Base-by-base conservation (phyloP, 2,329 filamentous ascomycete genomes). In the Herpomyces periplanetae region DNA sequence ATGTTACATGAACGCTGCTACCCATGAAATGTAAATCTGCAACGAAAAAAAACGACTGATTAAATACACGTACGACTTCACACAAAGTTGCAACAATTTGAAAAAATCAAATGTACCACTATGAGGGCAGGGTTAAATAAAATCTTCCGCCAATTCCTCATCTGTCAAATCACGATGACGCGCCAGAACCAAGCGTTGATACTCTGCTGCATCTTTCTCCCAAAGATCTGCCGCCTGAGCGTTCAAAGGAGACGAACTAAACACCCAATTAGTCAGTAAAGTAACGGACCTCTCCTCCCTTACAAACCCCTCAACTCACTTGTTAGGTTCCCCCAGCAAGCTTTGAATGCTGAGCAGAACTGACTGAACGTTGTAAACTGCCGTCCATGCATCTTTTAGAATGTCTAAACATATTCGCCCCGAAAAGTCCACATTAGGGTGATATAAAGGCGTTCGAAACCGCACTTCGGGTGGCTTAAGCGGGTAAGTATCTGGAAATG, bases 391-490 rank as follows among this genome's bases (percentile, higher is more conserved):
- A 40, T 91, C 80, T 50, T 88, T 91, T 27, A 96, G 49, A 29
- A 96, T 96, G 34, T 96, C 84, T 24, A 96, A 50, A 39, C 80
- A 96, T 40, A 96, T 96, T 22, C 80, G 56, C 15, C 80, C 80
- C 3, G 65, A 73, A 44, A 96, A 88, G 43, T 96, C 80, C 30
- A 96, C 68, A 32, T 96, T 96, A 20, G 80, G 80, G 40, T 96
- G 80, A 48, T 91, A 96, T 42, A 96, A 88, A 14, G 80, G 80
- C 4, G 84, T 96, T 47, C 73, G 85, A 57, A 88, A 96, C 23
- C 87, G 51, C 8, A 96, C 80, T 2, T 63, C 69, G 1, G 80
- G 80, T 10, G 80, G 56, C 2, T 61, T 54, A 38, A 88, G 88
- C 5, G 80, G 80, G 37, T 96, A 96, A 44, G 75, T 87, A 30